Evolutionary conservation across 108 stramenopile species (phyloP).

Genomic region (Nitzschia sp.): DNA sequence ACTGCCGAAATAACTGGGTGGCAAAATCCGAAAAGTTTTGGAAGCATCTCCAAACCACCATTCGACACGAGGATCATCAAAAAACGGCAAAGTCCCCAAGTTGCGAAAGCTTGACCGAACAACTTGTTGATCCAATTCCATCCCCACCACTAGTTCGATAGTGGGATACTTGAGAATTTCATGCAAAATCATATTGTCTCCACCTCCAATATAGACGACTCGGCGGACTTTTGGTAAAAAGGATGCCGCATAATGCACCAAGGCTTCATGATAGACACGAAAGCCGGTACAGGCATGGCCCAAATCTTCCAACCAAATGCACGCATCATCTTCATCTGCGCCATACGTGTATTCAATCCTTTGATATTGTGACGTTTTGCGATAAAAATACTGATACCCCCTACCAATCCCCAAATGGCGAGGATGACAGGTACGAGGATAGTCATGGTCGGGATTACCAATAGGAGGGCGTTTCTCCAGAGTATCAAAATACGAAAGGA

Average conservation of each 20-base stretch:
- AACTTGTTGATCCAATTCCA: conserved; percentile 83
- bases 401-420: not conserved
- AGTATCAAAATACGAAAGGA: conserved; percentile 5
- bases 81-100: conserved; percentile 77
- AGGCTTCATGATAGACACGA: conserved; percentile 78
- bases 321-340: conserved; percentile 43
- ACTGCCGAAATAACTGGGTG: conserved; percentile 84
- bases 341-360: too few species aligned
- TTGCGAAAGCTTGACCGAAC: conserved; percentile 69
- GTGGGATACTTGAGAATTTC: conserved; percentile 80
- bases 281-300: conserved; percentile 76
- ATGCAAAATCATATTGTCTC: conserved; percentile 83
- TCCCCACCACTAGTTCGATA: conserved; percentile 69
- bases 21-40: conserved; percentile 71
- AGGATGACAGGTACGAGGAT: not conserved
- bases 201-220: conserved; percentile 77
- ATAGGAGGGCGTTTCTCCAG: not conserved
- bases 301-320: conserved; percentile 61
- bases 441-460: not conserved
- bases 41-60: conserved; percentile 89
- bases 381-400: too few species aligned
- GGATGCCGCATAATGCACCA: conserved; percentile 74
- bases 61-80: conserved; percentile 70
- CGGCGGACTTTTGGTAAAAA: conserved; percentile 67
- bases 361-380: too few species aligned